Base-by-base conservation (phyloP, 2,329 filamentous ascomycete genomes). In the Alternaria sp. region DNA sequence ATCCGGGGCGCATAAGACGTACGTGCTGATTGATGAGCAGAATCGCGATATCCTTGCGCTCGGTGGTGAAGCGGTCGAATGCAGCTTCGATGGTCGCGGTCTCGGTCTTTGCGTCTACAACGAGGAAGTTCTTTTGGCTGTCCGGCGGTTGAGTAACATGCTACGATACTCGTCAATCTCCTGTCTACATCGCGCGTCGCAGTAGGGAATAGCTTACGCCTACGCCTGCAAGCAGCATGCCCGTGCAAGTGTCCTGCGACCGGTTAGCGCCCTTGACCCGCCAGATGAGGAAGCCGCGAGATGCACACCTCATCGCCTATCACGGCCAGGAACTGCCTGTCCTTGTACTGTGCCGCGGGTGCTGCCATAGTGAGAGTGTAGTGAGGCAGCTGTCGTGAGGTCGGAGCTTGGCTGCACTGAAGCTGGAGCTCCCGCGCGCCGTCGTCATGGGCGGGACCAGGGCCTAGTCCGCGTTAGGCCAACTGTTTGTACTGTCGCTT, bases 1-100 rank as follows among this genome's bases (percentile, higher is more conserved):
- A n/a, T 52, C 5, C 13, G 28, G 13, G 13, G 17, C 28, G 15
- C 8, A 40, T 32, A 58, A 25, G 9, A 61, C 86, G 63, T 82
- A 97, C 95, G 83, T 99, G 96, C 83, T 99, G 96, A 81, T 99
- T 99, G 82, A 99, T 98, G 70, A 99, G 84, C 65, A 99, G 82
- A 74, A 99, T 97, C 26, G 93, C 96, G 79, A 99, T 97, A 79
- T 99, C 96, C 81, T 98, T 98, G 78, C 96, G 87, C 81, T 96
- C 88, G 60, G 89, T 88, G 9, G 93, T 97, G 81, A 97, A 98
- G 70, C 87, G 87, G 68, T 96, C 91, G 79, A 99, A 99, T 10
- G 94, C 91, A 36, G 90, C 88, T 81, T 98, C 96, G 77, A 99
- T 97, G 61, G 91, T 85, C 4, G 91, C 85, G 57, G 87, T 96